These are phyloP conservation scores for Euptelea pleiosperma DNA, from an alignment of 164 flowering plant genomes.

Conservation along the genomic window DNA sequence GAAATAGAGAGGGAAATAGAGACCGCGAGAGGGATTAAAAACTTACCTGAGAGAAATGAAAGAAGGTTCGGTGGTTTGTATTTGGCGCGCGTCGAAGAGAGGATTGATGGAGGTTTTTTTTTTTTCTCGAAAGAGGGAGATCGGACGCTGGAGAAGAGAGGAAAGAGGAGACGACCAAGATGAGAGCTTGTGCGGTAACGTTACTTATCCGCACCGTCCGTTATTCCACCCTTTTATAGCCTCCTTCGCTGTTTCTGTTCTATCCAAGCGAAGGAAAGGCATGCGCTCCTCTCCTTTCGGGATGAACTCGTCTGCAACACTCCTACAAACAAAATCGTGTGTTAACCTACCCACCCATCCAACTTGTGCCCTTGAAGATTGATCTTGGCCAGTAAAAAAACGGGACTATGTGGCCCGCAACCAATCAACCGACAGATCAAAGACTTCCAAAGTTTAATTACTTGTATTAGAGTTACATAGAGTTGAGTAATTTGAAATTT, in stretches of 20 bases:
- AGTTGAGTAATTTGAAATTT: no score
- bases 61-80: conserved; percentile 1
- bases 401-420: no score
- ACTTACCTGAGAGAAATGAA: conserved; percentile 1
- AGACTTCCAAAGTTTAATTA: no score
- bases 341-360: no score
- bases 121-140: conserved; percentile 2
- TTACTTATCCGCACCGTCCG: conserved; percentile 32
- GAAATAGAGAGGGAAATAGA: conserved; percentile 4
- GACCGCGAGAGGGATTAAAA: conserved; percentile 18
- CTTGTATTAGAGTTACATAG: no score
- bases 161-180: conserved; percentile 29
- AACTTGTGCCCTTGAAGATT: no score
- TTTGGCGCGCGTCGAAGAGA: conserved; percentile 15
- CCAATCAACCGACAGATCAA: no score
- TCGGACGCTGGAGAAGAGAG: conserved; percentile 38
- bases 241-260: neutral
- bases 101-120: conserved; percentile 9
- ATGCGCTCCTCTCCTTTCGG: no score
- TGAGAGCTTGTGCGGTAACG: conserved; percentile 17
- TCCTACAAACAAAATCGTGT: no score
- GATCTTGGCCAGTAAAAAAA: no score
- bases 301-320: no score
- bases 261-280: no score
- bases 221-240: conserved; percentile 2